Evolutionary conservation across 2,329 filamentous ascomycete genomes (phyloP).

Genomic region (Aspergillus sergii): DNA sequence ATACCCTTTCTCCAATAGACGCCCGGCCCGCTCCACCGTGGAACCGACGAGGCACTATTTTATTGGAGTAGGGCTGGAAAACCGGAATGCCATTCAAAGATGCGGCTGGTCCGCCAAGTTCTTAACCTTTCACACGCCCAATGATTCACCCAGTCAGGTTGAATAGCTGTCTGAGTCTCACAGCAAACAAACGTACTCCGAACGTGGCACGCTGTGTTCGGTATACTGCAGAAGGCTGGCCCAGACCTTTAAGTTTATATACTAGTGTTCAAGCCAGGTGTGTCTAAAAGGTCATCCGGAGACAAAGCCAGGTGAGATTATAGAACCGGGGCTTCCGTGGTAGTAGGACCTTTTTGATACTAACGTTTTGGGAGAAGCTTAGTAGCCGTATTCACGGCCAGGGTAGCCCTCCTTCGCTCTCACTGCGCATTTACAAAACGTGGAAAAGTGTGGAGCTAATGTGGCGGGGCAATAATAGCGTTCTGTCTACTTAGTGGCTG

Average conservation of each 20-base stretch:
- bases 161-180: neutral
- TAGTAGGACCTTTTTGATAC: neutral
- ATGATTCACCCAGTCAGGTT: neutral
- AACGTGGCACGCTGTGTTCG: neutral
- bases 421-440: neutral
- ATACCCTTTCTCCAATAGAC: neutral
- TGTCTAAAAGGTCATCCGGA: neutral
- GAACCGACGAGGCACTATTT: neutral
- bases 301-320: neutral
- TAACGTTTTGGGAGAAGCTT: neutral
- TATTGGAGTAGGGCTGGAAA: neutral
- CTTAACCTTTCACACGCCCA: neutral
- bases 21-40: neutral
- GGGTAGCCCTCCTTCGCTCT: neutral
- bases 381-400: neutral
- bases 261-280: neutral
- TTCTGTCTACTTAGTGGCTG: neutral
- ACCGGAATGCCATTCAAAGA: neutral
- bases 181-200: neutral
- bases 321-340: neutral
- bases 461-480: neutral
- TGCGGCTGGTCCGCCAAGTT: neutral
- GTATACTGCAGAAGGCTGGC: neutral
- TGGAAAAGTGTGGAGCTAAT: neutral
- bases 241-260: neutral